phyloP scores from a whole-genome alignment of 2,329 filamentous ascomycete species.

The Allantophomopsis lycopodina region DNA sequence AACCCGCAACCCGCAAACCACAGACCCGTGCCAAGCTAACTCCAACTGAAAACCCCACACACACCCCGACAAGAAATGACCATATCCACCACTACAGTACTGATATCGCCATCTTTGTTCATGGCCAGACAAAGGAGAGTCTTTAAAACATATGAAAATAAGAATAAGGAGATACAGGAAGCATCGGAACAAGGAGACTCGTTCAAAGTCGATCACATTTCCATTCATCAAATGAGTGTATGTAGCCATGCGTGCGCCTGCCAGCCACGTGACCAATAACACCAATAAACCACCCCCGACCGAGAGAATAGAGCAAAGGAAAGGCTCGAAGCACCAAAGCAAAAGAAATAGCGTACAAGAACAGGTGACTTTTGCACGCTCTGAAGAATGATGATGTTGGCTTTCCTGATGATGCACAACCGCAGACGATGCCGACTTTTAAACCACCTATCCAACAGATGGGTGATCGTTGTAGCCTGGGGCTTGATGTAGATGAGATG shows the following conservation, averaged over 20 bases:
- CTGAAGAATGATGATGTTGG: too few species aligned
- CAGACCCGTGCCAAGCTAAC: too few species aligned
- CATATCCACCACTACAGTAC: too few species aligned
- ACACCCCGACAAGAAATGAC: too few species aligned
- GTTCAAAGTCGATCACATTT: background rate
- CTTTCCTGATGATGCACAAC: too few species aligned
- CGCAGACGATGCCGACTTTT: background rate
- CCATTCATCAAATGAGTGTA: background rate
- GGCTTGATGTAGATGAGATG: background rate
- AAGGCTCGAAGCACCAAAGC: background rate
- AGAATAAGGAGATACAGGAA: background rate
- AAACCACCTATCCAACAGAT: constrained; percentile 1
- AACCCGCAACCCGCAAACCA: too few species aligned
- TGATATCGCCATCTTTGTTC: too few species aligned
- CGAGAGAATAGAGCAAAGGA: background rate
- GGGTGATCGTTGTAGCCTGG: background rate
- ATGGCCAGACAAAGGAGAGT: too few species aligned
- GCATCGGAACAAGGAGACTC: background rate
- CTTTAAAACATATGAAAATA: too few species aligned
- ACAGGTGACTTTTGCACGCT: background rate
- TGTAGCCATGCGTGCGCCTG: background rate
- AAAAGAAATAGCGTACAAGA: background rate
- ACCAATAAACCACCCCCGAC: too few species aligned
- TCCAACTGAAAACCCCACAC: too few species aligned
- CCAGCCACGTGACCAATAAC: too few species aligned